phyloP scores from a whole-genome alignment of 257 asterid species.

The Thymus mandschuricus region DNA sequence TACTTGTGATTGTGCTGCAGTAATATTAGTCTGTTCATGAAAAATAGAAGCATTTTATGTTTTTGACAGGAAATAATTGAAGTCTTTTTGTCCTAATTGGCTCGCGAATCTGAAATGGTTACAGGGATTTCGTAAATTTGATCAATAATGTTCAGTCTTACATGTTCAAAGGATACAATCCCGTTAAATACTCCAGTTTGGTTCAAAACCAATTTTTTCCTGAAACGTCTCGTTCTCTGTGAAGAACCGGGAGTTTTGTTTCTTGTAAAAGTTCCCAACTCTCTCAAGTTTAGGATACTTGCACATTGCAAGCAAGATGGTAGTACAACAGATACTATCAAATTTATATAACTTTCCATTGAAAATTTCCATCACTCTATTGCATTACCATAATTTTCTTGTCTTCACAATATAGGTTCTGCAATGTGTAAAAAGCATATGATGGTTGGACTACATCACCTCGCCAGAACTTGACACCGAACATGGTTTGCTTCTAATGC shows the following conservation, averaged over 20 bases:
- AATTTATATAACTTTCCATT: neutral
- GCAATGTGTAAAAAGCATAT: neutral
- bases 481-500: neutral
- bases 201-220: neutral
- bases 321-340: neutral
- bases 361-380: neutral
- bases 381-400: neutral
- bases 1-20: neutral
- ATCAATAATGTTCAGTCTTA: neutral
- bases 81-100: neutral
- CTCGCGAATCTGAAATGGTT: conserved; percentile 6
- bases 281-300: neutral
- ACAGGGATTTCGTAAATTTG: neutral
- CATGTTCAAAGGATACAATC: neutral
- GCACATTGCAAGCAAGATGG: neutral
- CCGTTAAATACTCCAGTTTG: neutral
- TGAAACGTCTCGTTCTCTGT: neutral
- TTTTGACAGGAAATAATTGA: too few relatives aligned
- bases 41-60: too few relatives aligned
- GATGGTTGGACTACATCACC: neutral
- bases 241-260: neutral
- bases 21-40: too few relatives aligned
- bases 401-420: neutral
- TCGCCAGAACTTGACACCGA: neutral
- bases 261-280: neutral